Conservation (phyloP, 352 stramenopile genomes). For the Pythium dissimile region DNA sequence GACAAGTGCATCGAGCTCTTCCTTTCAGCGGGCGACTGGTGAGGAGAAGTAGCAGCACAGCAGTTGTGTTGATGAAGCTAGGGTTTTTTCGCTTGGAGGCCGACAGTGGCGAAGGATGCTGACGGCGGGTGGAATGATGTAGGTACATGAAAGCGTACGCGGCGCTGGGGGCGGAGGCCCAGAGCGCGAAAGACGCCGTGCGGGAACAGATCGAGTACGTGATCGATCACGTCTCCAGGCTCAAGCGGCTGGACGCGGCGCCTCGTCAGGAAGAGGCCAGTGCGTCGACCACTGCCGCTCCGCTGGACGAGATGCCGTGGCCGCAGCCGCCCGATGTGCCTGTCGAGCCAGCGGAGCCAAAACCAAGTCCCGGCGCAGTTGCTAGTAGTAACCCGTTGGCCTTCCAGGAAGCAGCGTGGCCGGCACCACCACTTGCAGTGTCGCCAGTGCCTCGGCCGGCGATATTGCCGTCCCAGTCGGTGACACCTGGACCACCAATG, state of each 20-base stretch:
- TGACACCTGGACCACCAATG: background rate
- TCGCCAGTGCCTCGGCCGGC: background rate
- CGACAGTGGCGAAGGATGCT: background rate
- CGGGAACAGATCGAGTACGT: conserved; percentile 74
- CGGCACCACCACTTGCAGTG: conserved; percentile 8
- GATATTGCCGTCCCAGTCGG: background rate
- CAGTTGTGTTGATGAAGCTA: too few species aligned
- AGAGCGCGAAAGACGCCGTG: conserved; percentile 31
- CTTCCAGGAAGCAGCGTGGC: conserved; percentile 10
- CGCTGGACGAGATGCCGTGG: conserved; percentile 8
- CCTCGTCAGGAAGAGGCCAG: too few species aligned
- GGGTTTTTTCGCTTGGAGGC: too few species aligned
- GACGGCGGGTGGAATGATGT: background rate
- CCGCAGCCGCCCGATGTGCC: conserved; percentile 6
- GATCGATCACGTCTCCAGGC: conserved; percentile 55
- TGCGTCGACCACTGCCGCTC: background rate
- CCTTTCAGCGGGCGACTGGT: conserved; percentile 42
- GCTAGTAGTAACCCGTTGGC: background rate
- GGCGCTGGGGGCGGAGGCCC: conserved; percentile 31
- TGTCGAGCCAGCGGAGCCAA: background rate
- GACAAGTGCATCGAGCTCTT: conserved; percentile 40
- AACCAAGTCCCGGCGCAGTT: background rate
- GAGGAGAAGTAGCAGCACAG: background rate
- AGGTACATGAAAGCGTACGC: conserved; percentile 67
- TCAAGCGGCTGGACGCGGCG: conserved; percentile 36